phyloP scores from a whole-genome alignment of 352 stramenopile species.

The Thraustotheca clavata region DNA sequence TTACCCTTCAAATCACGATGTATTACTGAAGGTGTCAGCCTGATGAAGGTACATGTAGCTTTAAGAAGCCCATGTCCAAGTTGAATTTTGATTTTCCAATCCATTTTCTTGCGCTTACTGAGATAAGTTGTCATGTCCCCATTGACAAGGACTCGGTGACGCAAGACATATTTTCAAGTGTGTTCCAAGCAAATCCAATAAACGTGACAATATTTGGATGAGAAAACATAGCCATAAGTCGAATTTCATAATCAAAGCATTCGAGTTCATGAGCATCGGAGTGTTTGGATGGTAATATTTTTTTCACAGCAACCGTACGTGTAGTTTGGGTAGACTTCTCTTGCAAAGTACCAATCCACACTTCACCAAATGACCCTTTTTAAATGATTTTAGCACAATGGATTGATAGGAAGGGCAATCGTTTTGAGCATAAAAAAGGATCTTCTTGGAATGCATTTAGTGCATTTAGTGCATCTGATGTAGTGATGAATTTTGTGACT shows the following conservation, averaged over 20 bases:
- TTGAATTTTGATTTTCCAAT: slow-evolving; percentile 76
- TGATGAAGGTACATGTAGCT: slow-evolving; percentile 64
- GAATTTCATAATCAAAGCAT: slow-evolving; percentile 74
- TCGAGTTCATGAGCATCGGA: slow-evolving; percentile 76
- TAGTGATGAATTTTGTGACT: slow-evolving; percentile 2
- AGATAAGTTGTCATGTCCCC: slow-evolving; percentile 65
- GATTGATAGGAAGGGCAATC: slow-evolving; percentile 63
- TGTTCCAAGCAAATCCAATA: slow-evolving; percentile 73
- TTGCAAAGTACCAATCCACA: slow-evolving; percentile 74
- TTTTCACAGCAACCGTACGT: slow-evolving; percentile 63
- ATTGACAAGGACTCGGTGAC: slow-evolving; percentile 71
- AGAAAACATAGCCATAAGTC: slow-evolving; percentile 61
- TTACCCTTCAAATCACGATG: slow-evolving; percentile 77
- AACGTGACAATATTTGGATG: slow-evolving; percentile 79
- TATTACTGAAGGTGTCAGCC: slow-evolving; percentile 46
- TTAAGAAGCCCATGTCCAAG: slow-evolving; percentile 65
- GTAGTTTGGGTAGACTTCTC: slow-evolving; percentile 28
- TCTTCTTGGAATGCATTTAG: slow-evolving; percentile 63
- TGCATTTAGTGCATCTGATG: slow-evolving; percentile 31
- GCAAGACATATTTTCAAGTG: slow-evolving; percentile 55
- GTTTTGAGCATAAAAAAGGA: slow-evolving; percentile 34
- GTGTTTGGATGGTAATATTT: slow-evolving; percentile 68
- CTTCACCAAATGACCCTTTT: slow-evolving; percentile 69
- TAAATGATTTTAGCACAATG: slow-evolving; percentile 70
- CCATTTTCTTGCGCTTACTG: slow-evolving; percentile 46